These are phyloP conservation scores for Chaetomium cochliodes DNA, from an alignment of 495 filamentous ascomycete species.

Conservation along the genomic window DNA sequence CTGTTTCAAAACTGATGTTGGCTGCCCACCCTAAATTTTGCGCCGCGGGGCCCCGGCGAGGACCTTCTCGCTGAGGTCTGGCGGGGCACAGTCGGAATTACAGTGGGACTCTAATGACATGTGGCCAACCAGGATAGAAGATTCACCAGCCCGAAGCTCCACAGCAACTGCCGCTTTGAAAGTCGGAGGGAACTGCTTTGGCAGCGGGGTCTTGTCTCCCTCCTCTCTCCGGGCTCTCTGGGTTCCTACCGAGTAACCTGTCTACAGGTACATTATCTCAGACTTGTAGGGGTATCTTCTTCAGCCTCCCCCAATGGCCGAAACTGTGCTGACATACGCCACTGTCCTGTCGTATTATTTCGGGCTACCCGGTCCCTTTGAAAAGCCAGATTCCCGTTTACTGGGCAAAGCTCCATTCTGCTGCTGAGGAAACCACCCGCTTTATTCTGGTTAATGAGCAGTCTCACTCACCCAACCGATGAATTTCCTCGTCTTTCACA, in stretches of 20 bases:
- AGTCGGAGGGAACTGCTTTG: no score
- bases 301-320: no score
- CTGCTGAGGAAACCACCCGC: not conserved
- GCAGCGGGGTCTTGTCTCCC: no score
- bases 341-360: not conserved
- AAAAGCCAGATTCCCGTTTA: not conserved
- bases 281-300: no score
- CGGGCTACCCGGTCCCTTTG: no score
- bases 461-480: not conserved
- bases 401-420: not conserved
- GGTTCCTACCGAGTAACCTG: no score
- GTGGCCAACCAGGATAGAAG: not conserved
- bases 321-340: not conserved
- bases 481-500: not conserved
- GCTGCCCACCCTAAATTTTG: conserved; percentile 22
- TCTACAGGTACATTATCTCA: no score
- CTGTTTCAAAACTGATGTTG: conserved; percentile 31
- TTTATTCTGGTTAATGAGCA: not conserved
- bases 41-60: conserved; percentile 7
- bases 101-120: not conserved
- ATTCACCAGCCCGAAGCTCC: not conserved
- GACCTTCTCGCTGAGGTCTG: not conserved
- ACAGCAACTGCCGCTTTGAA: not conserved
- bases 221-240: no score
- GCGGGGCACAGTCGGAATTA: not conserved